phyloP scores from a whole-genome alignment of 2,329 filamentous ascomycete genomes.

The Cladophialophora immunda region DNA sequence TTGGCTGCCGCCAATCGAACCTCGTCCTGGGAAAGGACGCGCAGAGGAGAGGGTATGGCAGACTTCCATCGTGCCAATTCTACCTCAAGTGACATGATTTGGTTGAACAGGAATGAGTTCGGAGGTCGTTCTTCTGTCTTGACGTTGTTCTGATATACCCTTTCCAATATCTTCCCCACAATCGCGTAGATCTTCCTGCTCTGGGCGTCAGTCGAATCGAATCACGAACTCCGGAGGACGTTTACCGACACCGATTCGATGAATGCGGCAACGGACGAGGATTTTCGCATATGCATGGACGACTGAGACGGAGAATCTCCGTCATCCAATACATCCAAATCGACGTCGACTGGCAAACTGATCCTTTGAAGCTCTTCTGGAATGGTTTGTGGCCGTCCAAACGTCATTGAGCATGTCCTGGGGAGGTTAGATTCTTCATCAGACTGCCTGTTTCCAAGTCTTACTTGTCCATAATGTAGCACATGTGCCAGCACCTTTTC shows the following conservation, averaged over 20 bases:
- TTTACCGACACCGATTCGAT: too few relatives aligned
- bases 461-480: conserved; percentile 11
- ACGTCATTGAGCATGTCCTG: conserved; percentile 11
- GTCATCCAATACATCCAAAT: too few relatives aligned
- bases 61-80: background rate
- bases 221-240: too few relatives aligned
- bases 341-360: too few relatives aligned
- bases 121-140: background rate
- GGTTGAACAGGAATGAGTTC: background rate
- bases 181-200: conserved; percentile 5
- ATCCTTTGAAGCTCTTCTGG: too few relatives aligned
- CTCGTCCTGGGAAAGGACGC: too few relatives aligned
- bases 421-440: too few relatives aligned
- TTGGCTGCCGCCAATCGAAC: too few relatives aligned
- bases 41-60: background rate
- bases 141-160: conserved; percentile 13
- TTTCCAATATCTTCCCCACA: conserved; percentile 4
- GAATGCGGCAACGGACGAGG: too few relatives aligned
- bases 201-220: background rate
- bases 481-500: conserved; percentile 11
- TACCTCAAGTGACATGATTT: background rate
- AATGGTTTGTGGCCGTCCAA: conserved; percentile 12
- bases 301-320: too few relatives aligned
- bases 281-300: too few relatives aligned
- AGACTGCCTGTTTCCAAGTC: too few relatives aligned